These are phyloP conservation scores for Yamadazyma phyllophila DNA, from an alignment of 805 yeast genomes.

Conservation along the genomic window DNA sequence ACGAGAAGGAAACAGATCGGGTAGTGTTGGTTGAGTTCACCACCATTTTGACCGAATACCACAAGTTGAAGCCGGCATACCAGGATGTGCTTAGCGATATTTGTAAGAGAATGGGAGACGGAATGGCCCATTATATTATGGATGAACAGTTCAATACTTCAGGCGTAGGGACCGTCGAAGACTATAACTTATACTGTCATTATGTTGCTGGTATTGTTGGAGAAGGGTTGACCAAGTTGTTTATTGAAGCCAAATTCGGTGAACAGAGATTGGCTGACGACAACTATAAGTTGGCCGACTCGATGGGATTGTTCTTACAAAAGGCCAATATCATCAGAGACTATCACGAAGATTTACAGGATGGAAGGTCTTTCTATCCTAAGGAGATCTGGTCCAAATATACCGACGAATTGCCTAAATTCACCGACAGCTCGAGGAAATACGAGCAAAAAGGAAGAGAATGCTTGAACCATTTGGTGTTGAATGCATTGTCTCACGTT, in stretches of 20 bases:
- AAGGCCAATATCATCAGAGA: constrained; percentile 96
- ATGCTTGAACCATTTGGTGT: constrained; percentile 79
- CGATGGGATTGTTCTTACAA: constrained; percentile 95
- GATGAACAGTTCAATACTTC: constrained; percentile 74
- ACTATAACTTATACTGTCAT: constrained; percentile 89
- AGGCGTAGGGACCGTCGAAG: constrained; percentile 76
- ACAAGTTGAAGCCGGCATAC: constrained; percentile 68
- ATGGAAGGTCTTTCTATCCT: constrained; percentile 96
- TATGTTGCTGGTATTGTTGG: constrained; percentile 98
- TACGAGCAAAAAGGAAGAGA: constrained; percentile 59
- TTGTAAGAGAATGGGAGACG: constrained; percentile 87
- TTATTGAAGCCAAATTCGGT: constrained; percentile 73
- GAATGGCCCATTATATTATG: constrained; percentile 92
- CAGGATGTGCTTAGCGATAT: constrained; percentile 77
- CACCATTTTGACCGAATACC: constrained; percentile 65
- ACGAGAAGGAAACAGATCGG: constrained; percentile 78
- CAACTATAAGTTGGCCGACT: constrained; percentile 59
- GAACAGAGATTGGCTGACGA: constrained; percentile 47
- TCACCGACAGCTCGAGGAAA: constrained; percentile 29
- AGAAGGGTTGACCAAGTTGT: constrained; percentile 84
- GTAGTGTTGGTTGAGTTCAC: constrained; percentile 79
- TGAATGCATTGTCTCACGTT: constrained; percentile 75
- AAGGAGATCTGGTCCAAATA: constrained; percentile 87
- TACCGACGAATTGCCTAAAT: constrained; percentile 60
- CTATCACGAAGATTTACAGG: constrained; percentile 85